Evolutionary conservation across 805 yeast genomes (phyloP).

Genomic region (Suhomyces vadensis): DNA sequence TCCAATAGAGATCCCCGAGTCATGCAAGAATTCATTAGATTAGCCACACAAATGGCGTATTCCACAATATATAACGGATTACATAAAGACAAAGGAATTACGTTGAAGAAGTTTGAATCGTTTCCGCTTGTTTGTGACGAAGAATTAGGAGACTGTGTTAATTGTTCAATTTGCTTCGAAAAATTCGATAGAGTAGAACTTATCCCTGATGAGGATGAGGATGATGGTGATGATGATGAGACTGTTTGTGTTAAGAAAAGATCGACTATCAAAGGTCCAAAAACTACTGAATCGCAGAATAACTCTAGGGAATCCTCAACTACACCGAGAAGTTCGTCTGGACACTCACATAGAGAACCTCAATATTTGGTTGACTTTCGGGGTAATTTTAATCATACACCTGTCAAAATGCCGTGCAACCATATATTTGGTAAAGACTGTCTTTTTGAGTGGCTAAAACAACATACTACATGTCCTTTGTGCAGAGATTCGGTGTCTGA

Average conservation of each 20-base stretch:
- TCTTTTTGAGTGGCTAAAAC: conserved; percentile 76
- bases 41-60: conserved; percentile 72
- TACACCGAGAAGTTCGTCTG: not conserved
- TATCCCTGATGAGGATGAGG: not conserved
- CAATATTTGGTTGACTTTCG: conserved; percentile 21
- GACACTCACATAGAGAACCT: not conserved
- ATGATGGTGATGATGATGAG: conserved; percentile 5
- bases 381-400: conserved; percentile 49
- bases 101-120: conserved; percentile 51
- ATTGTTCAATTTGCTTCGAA: conserved; percentile 57
- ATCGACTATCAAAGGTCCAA: not conserved
- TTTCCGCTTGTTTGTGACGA: conserved; percentile 40
- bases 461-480: conserved; percentile 78
- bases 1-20: conserved; percentile 59
- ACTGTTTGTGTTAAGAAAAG: conserved; percentile 9
- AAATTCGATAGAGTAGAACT: conserved; percentile 14
- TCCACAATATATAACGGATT: conserved; percentile 56
- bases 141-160: conserved; percentile 31
- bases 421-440: conserved; percentile 89
- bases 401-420: conserved; percentile 78
- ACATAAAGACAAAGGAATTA: conserved; percentile 52
- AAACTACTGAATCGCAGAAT: conserved; percentile 3
- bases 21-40: conserved; percentile 57
- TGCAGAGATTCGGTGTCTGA: conserved; percentile 56
- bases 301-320: conserved; percentile 1